Percentiles rank a stretch among this genome's conserved stretches.
Conservation (phyloP, 106 monocot genomes). For the Acanthochlamys bracteata region DNA sequence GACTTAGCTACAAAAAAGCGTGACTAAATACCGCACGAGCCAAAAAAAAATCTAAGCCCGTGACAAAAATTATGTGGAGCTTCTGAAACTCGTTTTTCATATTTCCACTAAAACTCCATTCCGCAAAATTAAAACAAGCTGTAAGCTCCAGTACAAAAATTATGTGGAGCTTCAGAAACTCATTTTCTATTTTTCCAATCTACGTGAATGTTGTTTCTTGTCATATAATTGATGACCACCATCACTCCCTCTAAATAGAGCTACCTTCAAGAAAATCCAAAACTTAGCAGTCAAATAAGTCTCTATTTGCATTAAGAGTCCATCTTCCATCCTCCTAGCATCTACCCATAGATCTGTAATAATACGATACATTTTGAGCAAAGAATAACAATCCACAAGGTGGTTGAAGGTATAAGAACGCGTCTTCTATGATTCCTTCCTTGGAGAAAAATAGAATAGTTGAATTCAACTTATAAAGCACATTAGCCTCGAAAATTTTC, state of each 20-base stretch:
- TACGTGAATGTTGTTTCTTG: slow-evolving; percentile 48
- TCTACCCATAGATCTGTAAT: slow-evolving; percentile 90
- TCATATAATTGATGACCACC: slow-evolving; percentile 63
- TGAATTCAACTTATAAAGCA: slow-evolving; percentile 66
- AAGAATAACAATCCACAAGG: slow-evolving; percentile 69
- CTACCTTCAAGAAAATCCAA: slow-evolving; percentile 79
- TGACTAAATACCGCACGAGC: too few species aligned
- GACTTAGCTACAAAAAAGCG: too few species aligned
- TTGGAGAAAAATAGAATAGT: slow-evolving; percentile 82
- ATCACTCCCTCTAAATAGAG: slow-evolving; percentile 77
- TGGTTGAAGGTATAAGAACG: slow-evolving; percentile 57
- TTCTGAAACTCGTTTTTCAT: slow-evolving; percentile 60
- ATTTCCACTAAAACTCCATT: too few species aligned
- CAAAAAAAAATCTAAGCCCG: too few species aligned
- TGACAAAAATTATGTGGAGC: slow-evolving; percentile 62
- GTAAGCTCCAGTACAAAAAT: slow-evolving; percentile 57
- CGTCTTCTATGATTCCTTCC: slow-evolving; percentile 91
- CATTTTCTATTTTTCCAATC: slow-evolving; percentile 37
- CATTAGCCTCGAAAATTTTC: slow-evolving; percentile 2
- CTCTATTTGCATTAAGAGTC: slow-evolving; percentile 36
- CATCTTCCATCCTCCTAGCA: slow-evolving; percentile 62
- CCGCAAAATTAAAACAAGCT: too few species aligned
- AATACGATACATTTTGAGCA: slow-evolving; percentile 64
- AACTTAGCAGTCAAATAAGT: slow-evolving; percentile 68
- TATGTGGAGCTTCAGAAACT: slow-evolving; percentile 71